These are phyloP conservation scores for Lactifluus subvellereus DNA, from an alignment of 768 basidiomycete species.

Conservation along the genomic window DNA sequence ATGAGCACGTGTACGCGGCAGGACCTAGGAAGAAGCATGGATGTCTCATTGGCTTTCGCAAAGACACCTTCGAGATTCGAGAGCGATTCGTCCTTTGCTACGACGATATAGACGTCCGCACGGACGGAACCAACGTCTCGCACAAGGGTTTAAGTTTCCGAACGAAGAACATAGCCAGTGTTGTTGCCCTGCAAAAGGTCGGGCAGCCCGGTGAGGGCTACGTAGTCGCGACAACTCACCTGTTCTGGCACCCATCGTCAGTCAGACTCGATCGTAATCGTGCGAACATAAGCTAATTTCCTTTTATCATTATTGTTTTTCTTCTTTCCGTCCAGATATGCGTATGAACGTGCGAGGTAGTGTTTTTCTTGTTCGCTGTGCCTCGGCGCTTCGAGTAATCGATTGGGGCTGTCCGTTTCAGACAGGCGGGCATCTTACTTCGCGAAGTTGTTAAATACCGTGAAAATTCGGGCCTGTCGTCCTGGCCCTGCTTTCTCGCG, in stretches of 20 bases:
- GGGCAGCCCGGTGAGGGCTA: slow-evolving; percentile 46
- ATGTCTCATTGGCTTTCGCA: slow-evolving; percentile 73
- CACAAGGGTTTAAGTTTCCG: slow-evolving; percentile 54
- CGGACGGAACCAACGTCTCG: slow-evolving; percentile 31
- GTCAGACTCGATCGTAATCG: slow-evolving; percentile 27
- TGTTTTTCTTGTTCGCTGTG: background rate
- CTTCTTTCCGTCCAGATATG: slow-evolving; percentile 41
- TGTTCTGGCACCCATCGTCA: slow-evolving; percentile 93
- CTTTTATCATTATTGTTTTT: background rate
- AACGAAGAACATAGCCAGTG: slow-evolving; percentile 75
- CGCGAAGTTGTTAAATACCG: slow-evolving; percentile 58
- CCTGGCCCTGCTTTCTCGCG: slow-evolving; percentile 78
- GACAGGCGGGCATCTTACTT: slow-evolving; percentile 73
- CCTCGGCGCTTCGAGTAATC: background rate
- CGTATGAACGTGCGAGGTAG: slow-evolving; percentile 79
- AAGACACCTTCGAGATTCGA: slow-evolving; percentile 41
- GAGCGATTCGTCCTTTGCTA: slow-evolving; percentile 53
- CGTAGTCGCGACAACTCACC: slow-evolving; percentile 81
- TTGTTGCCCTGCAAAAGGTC: slow-evolving; percentile 57
- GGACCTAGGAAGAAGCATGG: slow-evolving; percentile 81
- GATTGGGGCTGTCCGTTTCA: slow-evolving; percentile 27
- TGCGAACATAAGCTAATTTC: background rate
- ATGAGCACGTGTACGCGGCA: slow-evolving; percentile 56
- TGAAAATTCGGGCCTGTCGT: slow-evolving; percentile 34
- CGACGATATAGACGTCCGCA: slow-evolving; percentile 56